Conservation (phyloP, 192 early-diverging fungal species). For the Glomus cerebriforme region DNA sequence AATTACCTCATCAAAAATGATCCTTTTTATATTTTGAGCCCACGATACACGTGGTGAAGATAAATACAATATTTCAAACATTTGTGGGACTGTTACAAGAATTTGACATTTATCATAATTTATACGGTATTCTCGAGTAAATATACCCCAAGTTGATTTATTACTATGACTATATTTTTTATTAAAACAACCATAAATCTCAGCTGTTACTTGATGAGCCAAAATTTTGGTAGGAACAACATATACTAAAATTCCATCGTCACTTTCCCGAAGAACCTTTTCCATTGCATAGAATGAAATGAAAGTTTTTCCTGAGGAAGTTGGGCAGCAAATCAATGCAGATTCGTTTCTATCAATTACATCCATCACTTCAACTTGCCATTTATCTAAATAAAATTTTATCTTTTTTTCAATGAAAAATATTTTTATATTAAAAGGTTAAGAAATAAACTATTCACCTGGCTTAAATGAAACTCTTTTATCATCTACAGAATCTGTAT, state of each 20-base stretch:
- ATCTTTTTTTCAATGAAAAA: background rate
- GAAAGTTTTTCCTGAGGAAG: slow-evolving; percentile 50
- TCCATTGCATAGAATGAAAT: slow-evolving; percentile 55
- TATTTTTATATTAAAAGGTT: no score
- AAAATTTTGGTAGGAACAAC: slow-evolving; percentile 53
- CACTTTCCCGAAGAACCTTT: slow-evolving; percentile 40
- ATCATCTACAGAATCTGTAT: slow-evolving; percentile 37
- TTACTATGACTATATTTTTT: slow-evolving; percentile 38
- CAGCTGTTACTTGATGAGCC: slow-evolving; percentile 50
- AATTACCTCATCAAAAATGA: slow-evolving; percentile 54
- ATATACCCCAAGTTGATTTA: slow-evolving; percentile 38
- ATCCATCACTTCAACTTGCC: slow-evolving; percentile 46
- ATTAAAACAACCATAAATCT: slow-evolving; percentile 46
- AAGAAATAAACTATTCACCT: background rate
- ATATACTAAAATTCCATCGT: slow-evolving; percentile 43
- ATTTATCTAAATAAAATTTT: slow-evolving; percentile 27
- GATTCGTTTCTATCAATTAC: slow-evolving; percentile 45
- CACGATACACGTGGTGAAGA: slow-evolving; percentile 36
- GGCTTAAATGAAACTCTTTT: slow-evolving; percentile 41
- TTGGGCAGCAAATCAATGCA: slow-evolving; percentile 46
- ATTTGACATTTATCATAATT: slow-evolving; percentile 40
- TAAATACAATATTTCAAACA: slow-evolving; percentile 40
- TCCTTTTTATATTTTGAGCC: slow-evolving; percentile 35
- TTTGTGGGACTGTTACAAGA: slow-evolving; percentile 46
- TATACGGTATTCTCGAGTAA: slow-evolving; percentile 42